These are phyloP conservation scores for Microdochium nivale DNA, from an alignment of 2,329 filamentous ascomycete genomes.

Conservation along the genomic window DNA sequence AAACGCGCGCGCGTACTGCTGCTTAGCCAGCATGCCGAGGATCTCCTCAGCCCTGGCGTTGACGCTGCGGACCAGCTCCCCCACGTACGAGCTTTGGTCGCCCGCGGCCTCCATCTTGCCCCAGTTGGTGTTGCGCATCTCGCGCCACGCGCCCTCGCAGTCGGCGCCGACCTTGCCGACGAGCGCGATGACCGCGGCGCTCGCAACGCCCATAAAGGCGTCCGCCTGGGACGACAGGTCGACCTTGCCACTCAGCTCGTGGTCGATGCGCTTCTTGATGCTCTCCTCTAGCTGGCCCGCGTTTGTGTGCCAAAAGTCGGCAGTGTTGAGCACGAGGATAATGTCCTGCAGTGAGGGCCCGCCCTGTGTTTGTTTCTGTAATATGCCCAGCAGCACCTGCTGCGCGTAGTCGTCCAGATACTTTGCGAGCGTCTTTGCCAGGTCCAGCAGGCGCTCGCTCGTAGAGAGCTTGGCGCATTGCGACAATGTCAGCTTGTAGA, in stretches of 20 bases:
- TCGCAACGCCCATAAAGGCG: slow-evolving; percentile 90
- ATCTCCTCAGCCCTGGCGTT: slow-evolving; percentile 68
- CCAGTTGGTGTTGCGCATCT: slow-evolving; percentile 97
- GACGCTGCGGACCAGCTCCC: slow-evolving; percentile 66
- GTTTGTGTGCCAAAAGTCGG: slow-evolving; percentile 93
- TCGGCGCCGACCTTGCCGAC: slow-evolving; percentile 77
- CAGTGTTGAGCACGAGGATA: slow-evolving; percentile 85
- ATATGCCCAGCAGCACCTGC: slow-evolving; percentile 71
- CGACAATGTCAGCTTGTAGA: slow-evolving; percentile 85
- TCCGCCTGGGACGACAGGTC: slow-evolving; percentile 92
- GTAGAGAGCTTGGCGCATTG: slow-evolving; percentile 96
- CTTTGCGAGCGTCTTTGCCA: slow-evolving; percentile 79
- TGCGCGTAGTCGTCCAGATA: slow-evolving; percentile 95
- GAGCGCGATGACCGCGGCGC: slow-evolving; percentile 73
- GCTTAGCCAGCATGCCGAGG: slow-evolving; percentile 71
- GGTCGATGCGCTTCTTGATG: slow-evolving; percentile 83
- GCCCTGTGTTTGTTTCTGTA: slow-evolving; percentile 47
- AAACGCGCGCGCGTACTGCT: slow-evolving; percentile 88
- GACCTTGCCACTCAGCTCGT: slow-evolving; percentile 64
- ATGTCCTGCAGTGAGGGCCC: slow-evolving; percentile 61
- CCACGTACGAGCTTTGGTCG: slow-evolving; percentile 88
- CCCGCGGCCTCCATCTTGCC: slow-evolving; percentile 86
- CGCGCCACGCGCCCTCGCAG: slow-evolving; percentile 82
- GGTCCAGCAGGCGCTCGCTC: slow-evolving; percentile 73
- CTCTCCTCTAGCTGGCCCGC: slow-evolving; percentile 91